Percentiles rank a stretch among this genome's conserved stretches.
phyloP scores from a whole-genome alignment of 305 asterid species.

The Rubia tinctorum region DNA sequence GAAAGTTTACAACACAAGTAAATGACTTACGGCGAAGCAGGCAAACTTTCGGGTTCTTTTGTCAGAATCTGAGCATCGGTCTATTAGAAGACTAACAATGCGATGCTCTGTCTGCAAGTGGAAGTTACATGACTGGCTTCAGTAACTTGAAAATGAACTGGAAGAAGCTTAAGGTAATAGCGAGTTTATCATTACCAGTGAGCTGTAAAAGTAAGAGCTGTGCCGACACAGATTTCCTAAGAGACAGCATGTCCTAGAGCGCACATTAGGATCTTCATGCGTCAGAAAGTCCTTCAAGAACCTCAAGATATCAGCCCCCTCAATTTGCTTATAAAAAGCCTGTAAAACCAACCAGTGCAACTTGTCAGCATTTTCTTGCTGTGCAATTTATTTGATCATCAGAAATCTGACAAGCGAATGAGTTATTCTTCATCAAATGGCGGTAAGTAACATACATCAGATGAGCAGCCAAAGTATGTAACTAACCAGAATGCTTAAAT shows the following conservation, averaged over 20 bases:
- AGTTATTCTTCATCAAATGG: background rate
- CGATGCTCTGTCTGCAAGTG: constrained; percentile 64
- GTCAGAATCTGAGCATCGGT: constrained; percentile 90
- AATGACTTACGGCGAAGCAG: constrained; percentile 86
- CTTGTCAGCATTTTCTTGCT: background rate
- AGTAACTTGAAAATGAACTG: background rate
- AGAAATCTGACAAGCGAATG: background rate
- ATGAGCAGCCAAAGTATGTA: background rate
- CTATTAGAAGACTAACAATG: constrained; percentile 66
- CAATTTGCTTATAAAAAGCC: constrained; percentile 70
- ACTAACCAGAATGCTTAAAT: background rate
- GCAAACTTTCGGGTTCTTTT: constrained; percentile 94
- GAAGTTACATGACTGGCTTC: constrained; percentile 11
- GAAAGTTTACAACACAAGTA: background rate
- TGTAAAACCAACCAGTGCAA: constrained; percentile 33
- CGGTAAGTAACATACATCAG: too few relatives aligned
- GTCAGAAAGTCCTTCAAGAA: constrained; percentile 70
- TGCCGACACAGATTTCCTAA: constrained; percentile 99
- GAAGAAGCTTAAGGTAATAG: background rate
- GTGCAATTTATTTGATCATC: background rate
- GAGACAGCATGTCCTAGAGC: constrained; percentile 94
- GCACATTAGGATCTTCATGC: constrained; percentile 88
- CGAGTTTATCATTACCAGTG: constrained; percentile 47
- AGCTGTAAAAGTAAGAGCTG: constrained; percentile 81
- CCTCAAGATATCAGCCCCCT: constrained; percentile 77